Evolutionary conservation across 2,329 filamentous ascomycete species (phyloP).

Genomic region (Apiospora kogelbergensis): DNA sequence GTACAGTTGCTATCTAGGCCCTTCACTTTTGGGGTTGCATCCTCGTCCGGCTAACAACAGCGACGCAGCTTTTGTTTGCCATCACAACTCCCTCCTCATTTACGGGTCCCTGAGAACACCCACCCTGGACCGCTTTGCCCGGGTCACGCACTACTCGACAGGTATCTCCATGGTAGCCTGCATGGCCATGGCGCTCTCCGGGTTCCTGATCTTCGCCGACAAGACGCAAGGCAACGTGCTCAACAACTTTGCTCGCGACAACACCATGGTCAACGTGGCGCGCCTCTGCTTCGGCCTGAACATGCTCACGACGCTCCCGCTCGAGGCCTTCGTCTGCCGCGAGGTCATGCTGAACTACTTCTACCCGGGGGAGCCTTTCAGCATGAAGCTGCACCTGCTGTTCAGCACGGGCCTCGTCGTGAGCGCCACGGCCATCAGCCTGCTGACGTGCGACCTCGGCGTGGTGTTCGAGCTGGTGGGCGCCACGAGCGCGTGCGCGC

Average conservation of each 20-base stretch:
- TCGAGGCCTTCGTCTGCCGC: constrained; percentile 96
- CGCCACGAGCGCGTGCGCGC: constrained; percentile 87
- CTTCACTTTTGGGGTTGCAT: neutral
- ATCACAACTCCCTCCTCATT: constrained; percentile 96
- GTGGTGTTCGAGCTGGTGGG: constrained; percentile 95
- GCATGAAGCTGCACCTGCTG: constrained; percentile 80
- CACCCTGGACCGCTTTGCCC: constrained; percentile 91
- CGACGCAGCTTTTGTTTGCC: constrained; percentile 61
- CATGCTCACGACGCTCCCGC: constrained; percentile 95
- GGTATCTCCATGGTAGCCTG: constrained; percentile 89
- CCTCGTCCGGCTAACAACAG: constrained; percentile 29
- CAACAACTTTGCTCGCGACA: constrained; percentile 93
- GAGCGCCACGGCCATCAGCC: constrained; percentile 70
- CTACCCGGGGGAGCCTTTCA: constrained; percentile 69
- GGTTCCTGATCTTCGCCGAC: constrained; percentile 91
- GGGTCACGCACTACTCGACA: constrained; percentile 92
- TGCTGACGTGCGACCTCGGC: constrained; percentile 90
- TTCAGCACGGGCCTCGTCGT: constrained; percentile 84
- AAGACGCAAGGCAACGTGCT: constrained; percentile 92
- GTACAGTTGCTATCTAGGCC: constrained; percentile 44
- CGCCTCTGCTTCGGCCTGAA: constrained; percentile 95
- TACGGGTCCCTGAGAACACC: constrained; percentile 94
- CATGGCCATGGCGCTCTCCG: constrained; percentile 80
- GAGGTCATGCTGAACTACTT: constrained; percentile 93
- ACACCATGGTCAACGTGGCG: constrained; percentile 91